Evolutionary conservation across 139 green algal genomes (phyloP).

Genomic region (Chlamydomonas incerta): DNA sequence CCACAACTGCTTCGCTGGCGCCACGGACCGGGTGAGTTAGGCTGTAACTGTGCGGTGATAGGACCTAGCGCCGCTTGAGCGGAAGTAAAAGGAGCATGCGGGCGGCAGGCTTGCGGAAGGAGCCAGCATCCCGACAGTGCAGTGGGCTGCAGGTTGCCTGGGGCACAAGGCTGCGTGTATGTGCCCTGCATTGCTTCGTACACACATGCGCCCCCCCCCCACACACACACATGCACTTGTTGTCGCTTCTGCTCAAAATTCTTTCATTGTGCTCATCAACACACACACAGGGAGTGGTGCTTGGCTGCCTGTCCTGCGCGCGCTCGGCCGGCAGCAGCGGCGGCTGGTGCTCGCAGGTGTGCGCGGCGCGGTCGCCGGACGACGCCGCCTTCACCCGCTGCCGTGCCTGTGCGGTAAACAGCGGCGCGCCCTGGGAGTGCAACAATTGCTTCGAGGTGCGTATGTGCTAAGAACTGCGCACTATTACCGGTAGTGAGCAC

Average conservation of each 20-base stretch:
- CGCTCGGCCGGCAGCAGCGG: neutral
- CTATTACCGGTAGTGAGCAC: too few relatives aligned
- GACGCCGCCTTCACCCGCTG: neutral
- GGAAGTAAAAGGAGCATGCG: neutral
- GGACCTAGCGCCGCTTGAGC: too few relatives aligned
- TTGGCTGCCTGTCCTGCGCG: neutral
- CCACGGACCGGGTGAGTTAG: neutral
- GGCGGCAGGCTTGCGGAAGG: neutral
- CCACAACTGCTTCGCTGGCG: slow-evolving; percentile 13
- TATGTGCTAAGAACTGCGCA: too few relatives aligned
- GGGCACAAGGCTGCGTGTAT: too few relatives aligned
- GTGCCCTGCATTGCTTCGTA: too few relatives aligned
- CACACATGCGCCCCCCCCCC: too few relatives aligned
- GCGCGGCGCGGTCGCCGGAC: too few relatives aligned
- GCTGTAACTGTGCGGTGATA: too few relatives aligned
- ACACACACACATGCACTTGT: too few relatives aligned
- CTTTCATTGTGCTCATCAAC: too few relatives aligned
- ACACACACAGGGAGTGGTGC: neutral
- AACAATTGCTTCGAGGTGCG: neutral
- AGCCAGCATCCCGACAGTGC: neutral
- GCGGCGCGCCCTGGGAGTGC: neutral
- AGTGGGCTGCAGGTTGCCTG: neutral
- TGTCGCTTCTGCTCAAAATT: too few relatives aligned
- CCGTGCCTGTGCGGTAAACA: neutral
- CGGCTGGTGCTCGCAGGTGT: neutral